phyloP scores from a whole-genome alignment of 768 basidiomycete genomes.

The Pilatotrama ljubarskyi region DNA sequence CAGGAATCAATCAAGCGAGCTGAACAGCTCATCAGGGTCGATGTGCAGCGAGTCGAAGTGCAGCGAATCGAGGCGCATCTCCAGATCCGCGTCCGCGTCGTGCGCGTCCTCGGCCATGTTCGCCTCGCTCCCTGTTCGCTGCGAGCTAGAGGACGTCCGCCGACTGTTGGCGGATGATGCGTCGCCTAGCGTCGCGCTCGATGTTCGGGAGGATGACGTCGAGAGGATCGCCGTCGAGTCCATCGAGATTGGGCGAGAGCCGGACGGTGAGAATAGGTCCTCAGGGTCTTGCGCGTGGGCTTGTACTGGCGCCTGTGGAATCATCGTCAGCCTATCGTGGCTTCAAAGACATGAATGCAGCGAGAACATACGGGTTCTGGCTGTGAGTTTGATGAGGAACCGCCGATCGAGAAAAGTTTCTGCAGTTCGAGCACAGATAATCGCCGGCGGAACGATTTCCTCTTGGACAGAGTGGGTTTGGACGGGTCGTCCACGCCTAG shows the following conservation, averaged over 20 bases:
- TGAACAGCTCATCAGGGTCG: constrained; percentile 55
- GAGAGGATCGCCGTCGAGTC: constrained; percentile 12
- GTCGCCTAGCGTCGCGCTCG: constrained; percentile 6
- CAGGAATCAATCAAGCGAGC: not conserved
- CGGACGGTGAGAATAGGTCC: constrained; percentile 15
- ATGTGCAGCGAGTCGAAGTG: constrained; percentile 74
- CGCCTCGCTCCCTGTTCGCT: not conserved
- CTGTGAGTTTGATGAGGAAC: constrained; percentile 11
- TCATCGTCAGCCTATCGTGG: not conserved
- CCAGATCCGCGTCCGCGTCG: constrained; percentile 46
- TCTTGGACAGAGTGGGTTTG: constrained; percentile 26
- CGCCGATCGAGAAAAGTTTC: constrained; percentile 29
- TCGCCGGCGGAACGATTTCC: constrained; percentile 31
- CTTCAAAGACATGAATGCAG: not conserved
- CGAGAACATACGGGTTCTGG: constrained; percentile 3
- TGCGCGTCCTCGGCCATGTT: not conserved
- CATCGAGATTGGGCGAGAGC: constrained; percentile 11
- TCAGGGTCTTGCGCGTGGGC: not conserved
- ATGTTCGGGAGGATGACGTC: constrained; percentile 8
- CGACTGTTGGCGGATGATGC: not conserved
- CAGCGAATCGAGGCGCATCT: constrained; percentile 71
- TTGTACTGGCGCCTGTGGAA: not conserved
- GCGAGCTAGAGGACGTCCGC: constrained; percentile 11
- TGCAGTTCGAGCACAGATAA: constrained; percentile 37
- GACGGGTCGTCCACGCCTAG: constrained; percentile 2